Evolutionary conservation across 768 basidiomycete genomes (phyloP), one percentile per base, ranked within the genome.

Genomic region (Lactarius trivialis): DNA sequence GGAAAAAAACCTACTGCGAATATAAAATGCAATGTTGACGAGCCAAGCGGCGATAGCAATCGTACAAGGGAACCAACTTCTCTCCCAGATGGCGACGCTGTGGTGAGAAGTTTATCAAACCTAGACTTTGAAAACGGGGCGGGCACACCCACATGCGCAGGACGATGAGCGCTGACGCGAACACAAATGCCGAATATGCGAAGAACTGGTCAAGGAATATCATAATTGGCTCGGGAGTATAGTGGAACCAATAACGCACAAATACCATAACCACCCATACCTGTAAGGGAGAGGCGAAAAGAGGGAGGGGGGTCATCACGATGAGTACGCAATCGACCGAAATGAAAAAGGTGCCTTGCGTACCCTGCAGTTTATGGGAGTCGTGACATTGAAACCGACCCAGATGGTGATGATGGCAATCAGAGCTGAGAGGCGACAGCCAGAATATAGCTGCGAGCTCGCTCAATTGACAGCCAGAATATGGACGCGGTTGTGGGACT

Each of bases 41-140:
- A 57, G 32, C 64, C 64, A 65, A 21, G 55, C 55, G 12, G 9
- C 17, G 34, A 62, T 8, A 28, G 64, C 43, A 6, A 65, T 62
- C 11, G 43, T 33, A 21, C 21, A 52, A 30, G 53, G 21, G 4
- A 61, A 9, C 26, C 28, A 1, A 19, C 58, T 57, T 14, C 19
- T 41, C 36, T 65, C 60, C 64, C 64, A 65, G 33, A 65, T 62
- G 12, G 64, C 64, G 5, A 62, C 24, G 21, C 64, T 65, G 21
- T 36, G 51, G 12, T 26, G 9, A 21, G 39, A 33, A 6, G 3
- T 33, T 8, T 11, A 17, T 48, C 32, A 57, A 24, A 37, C 34
- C 5, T 34, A 9, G 12, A 30, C n/a, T 2, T 24, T 6, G 12
- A 14, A 24, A 9, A 19, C 33, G 24, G 26, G 14, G 50, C 50